A percentile compares a stretch with the other conserved stretches of the same genome.
Conservation (phyloP, 148 eudicot species). For the Rhododendron henanense region DNA sequence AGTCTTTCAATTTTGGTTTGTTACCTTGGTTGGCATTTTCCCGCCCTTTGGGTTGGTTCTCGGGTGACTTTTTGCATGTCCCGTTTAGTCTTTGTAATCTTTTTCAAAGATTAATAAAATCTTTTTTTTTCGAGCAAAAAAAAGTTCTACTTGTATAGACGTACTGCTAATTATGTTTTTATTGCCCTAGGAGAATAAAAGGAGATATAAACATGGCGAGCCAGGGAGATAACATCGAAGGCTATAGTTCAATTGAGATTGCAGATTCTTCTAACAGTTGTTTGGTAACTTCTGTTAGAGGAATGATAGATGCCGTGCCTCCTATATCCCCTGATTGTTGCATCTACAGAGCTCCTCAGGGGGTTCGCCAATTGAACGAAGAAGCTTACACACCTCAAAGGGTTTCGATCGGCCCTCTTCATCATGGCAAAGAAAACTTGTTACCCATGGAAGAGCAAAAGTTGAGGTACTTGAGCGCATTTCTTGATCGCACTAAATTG, state of each 20-base stretch:
- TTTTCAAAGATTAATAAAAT: too few relatives aligned
- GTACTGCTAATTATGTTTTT: not conserved
- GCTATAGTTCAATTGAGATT: not conserved
- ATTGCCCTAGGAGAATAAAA: not conserved
- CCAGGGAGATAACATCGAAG: not conserved
- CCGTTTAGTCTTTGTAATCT: too few relatives aligned
- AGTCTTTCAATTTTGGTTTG: too few relatives aligned
- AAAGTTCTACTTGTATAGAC: too few relatives aligned
- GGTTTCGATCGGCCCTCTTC: slow-evolving; percentile 22
- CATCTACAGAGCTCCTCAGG: slow-evolving; percentile 21
- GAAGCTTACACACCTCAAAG: slow-evolving; percentile 16
- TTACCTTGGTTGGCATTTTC: too few relatives aligned
- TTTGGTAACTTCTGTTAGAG: not conserved
- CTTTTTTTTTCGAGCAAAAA: too few relatives aligned
- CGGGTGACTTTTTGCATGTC: too few relatives aligned
- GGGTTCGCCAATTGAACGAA: slow-evolving; percentile 14
- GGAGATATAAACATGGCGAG: not conserved
- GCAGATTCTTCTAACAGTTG: not conserved
- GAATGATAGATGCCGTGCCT: not conserved
- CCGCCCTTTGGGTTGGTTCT: too few relatives aligned
- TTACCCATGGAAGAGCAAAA: slow-evolving; percentile 21
- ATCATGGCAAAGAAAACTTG: slow-evolving; percentile 10
- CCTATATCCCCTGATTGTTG: not conserved
- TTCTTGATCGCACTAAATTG: slow-evolving; percentile 1
- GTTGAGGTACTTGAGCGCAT: slow-evolving; percentile 11